phyloP scores from a whole-genome alignment of 1,284 basidiomycete genomes.

The Tausonia pullulans region DNA sequence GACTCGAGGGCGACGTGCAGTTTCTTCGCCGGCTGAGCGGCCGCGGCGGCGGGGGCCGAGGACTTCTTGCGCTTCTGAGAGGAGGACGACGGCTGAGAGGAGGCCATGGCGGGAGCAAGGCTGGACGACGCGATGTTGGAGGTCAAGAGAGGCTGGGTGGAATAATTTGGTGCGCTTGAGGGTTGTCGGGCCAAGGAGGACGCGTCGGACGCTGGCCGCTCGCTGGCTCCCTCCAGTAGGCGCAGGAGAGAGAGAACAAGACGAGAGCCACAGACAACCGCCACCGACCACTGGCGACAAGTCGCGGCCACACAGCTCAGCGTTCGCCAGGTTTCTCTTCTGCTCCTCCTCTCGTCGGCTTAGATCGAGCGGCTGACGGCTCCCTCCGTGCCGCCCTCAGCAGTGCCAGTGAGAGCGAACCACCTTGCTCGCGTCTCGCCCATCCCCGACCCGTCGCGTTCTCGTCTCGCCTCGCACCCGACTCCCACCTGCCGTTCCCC shows the following conservation, averaged over 20 bases:
- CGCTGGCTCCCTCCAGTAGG: background rate
- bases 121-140: background rate
- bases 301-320: too few species aligned
- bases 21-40: constrained; percentile 1
- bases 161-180: background rate
- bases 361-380: too few species aligned
- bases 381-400: too few species aligned
- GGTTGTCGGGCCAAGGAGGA: background rate
- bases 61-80: constrained; percentile 8
- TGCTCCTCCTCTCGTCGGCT: too few species aligned
- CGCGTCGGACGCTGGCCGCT: background rate
- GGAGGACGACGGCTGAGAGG: background rate
- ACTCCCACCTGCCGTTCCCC: background rate
- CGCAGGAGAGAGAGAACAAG: background rate
- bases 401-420: too few species aligned
- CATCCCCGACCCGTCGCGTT: background rate
- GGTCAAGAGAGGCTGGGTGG: background rate
- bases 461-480: background rate
- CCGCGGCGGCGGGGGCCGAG: background rate
- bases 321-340: too few species aligned
- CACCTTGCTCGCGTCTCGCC: too few species aligned
- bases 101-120: background rate
- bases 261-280: background rate
- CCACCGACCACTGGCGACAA: background rate
- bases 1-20: constrained; percentile 3